A percentile compares a stretch with the other conserved stretches of the same genome.
Evolutionary conservation across 2,329 filamentous ascomycete genomes (phyloP).

Genomic region (Aspergillus ochraceus): DNA sequence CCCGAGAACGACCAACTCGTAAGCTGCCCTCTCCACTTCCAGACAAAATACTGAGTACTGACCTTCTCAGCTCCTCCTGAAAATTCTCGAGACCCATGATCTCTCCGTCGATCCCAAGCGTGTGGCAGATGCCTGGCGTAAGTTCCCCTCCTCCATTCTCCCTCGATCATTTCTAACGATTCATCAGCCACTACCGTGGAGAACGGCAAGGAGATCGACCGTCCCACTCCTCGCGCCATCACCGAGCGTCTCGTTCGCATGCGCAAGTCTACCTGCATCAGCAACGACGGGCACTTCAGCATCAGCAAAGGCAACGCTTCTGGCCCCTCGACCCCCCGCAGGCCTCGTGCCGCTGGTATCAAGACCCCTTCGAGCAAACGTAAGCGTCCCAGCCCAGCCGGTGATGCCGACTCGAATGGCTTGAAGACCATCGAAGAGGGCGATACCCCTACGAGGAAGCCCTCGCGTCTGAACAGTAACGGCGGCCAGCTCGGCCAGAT

Average conservation of each 20-base stretch:
- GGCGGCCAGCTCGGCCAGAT: not conserved
- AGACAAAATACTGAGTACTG: not conserved
- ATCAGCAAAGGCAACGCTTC: slow-evolving; percentile 16
- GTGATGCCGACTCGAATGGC: slow-evolving; percentile 1
- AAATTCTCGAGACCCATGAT: slow-evolving; percentile 41
- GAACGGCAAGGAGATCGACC: slow-evolving; percentile 13
- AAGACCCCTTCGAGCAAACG: slow-evolving; percentile 18
- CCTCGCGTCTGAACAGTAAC: slow-evolving; percentile 3
- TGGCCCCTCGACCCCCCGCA: slow-evolving; percentile 11
- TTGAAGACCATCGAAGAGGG: slow-evolving; percentile 14
- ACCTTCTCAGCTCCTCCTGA: slow-evolving; percentile 37
- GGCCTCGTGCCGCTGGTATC: slow-evolving; percentile 2
- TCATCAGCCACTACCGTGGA: not conserved
- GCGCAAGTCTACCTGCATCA: slow-evolving; percentile 19
- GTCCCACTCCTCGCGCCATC: slow-evolving; percentile 42
- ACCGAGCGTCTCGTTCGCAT: slow-evolving; percentile 40
- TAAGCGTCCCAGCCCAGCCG: slow-evolving; percentile 11
- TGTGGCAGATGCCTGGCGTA: slow-evolving; percentile 42
- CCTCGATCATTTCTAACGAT: not conserved
- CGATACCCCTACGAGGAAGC: slow-evolving; percentile 3
- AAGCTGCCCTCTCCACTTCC: slow-evolving; percentile 6
- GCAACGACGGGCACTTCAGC: slow-evolving; percentile 16
- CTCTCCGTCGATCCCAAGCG: slow-evolving; percentile 34
- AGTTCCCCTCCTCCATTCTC: slow-evolving; percentile 11
- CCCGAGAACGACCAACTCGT: slow-evolving; percentile 39